A percentile compares a stretch with the other conserved stretches of the same genome.
Evolutionary conservation across 805 yeast genomes (phyloP).

Genomic region (Saccharomycopsis guyanensis): DNA sequence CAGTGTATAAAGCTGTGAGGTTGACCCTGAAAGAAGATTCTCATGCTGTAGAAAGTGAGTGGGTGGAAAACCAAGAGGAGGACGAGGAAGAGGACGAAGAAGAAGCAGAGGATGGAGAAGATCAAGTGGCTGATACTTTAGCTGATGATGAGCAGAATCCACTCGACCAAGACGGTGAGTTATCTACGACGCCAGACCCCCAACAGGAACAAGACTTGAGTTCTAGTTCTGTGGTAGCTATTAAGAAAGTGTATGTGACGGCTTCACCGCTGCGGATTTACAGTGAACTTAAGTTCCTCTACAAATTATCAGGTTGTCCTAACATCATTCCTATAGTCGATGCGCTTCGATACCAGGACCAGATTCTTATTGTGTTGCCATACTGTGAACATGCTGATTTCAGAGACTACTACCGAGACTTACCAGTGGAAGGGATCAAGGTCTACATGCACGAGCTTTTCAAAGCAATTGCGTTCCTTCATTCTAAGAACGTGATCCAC

Average conservation of each 20-base stretch:
- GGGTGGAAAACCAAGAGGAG: conserved; percentile 35
- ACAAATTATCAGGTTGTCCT: conserved; percentile 56
- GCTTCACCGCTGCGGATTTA: conserved; percentile 88
- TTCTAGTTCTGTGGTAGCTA: conserved; percentile 48
- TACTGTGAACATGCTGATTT: conserved; percentile 88
- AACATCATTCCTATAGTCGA: conserved; percentile 87
- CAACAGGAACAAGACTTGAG: neutral
- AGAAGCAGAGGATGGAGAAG: conserved; percentile 6
- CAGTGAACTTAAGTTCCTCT: conserved; percentile 76
- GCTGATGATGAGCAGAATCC: conserved; percentile 8
- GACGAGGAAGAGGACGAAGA: conserved; percentile 26
- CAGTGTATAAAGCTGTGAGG: conserved; percentile 60
- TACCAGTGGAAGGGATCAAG: conserved; percentile 73
- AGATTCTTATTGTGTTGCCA: conserved; percentile 87
- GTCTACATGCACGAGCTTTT: conserved; percentile 74
- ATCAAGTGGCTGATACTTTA: conserved; percentile 4
- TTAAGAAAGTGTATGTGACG: conserved; percentile 90
- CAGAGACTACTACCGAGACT: conserved; percentile 73
- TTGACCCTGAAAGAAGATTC: no score
- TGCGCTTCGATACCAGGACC: conserved; percentile 81
- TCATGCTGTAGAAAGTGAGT: no score
- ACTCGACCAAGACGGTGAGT: neutral
- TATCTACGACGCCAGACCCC: conserved; percentile 28
- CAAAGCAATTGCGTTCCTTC: conserved; percentile 63
- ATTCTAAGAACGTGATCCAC: conserved; percentile 72